phyloP scores from a whole-genome alignment of 108 stramenopile genomes.

The Seminavis robusta region DNA sequence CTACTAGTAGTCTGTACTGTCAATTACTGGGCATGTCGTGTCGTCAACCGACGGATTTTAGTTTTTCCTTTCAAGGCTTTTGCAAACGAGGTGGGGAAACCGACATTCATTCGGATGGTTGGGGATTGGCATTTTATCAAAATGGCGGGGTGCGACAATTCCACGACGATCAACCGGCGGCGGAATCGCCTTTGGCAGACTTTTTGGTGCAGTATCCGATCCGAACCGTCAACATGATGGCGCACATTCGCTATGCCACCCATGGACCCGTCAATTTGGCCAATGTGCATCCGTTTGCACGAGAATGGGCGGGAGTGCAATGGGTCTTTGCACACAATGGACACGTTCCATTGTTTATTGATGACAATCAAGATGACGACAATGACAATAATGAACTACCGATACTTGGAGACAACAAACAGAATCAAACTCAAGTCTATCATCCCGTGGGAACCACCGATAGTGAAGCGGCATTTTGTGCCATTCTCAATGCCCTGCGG shows the following conservation, averaged over 20 bases:
- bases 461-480: constrained; percentile 75
- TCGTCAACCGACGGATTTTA: constrained; percentile 74
- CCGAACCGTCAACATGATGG: constrained; percentile 67
- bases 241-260: constrained; percentile 87
- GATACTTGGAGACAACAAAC: too few species aligned
- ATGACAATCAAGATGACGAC: neutral
- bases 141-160: constrained; percentile 59
- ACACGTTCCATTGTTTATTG: constrained; percentile 61
- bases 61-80: constrained; percentile 78
- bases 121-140: constrained; percentile 73
- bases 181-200: constrained; percentile 57
- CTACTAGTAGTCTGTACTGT: too few species aligned
- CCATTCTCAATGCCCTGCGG: constrained; percentile 72
- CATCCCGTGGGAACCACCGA: constrained; percentile 82
- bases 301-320: constrained; percentile 61
- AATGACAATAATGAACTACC: too few species aligned
- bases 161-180: constrained; percentile 59
- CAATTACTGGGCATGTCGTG: constrained; percentile 80
- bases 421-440: constrained; percentile 27
- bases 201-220: constrained; percentile 55
- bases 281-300: constrained; percentile 84
- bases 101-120: constrained; percentile 82
- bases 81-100: constrained; percentile 78
- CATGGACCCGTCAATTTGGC: constrained; percentile 60
- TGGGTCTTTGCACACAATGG: constrained; percentile 84